Evolutionary conservation across 2,329 filamentous ascomycete species (phyloP).

Genomic region (Nigrograna mackinnonii): DNA sequence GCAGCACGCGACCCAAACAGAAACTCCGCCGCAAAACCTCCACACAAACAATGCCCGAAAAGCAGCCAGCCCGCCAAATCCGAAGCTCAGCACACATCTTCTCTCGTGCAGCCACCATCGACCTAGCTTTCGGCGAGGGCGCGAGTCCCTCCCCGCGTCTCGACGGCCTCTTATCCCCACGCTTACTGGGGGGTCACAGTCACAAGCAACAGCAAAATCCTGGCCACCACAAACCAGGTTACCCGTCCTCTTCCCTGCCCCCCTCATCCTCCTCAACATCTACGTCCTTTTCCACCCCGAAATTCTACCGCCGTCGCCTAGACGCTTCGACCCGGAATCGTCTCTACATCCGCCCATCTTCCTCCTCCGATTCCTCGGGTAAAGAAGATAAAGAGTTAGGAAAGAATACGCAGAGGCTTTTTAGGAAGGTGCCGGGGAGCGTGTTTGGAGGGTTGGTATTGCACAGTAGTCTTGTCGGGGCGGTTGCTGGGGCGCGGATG

Average conservation of each 20-base stretch:
- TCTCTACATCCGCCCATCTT: slow-evolving; percentile 19
- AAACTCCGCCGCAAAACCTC: slow-evolving; percentile 24
- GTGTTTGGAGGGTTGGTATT: slow-evolving; percentile 23
- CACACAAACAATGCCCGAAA: slow-evolving; percentile 11
- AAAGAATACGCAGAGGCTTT: slow-evolving; percentile 19
- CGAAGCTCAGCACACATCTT: slow-evolving; percentile 18
- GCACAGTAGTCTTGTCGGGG: slow-evolving; percentile 21
- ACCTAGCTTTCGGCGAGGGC: slow-evolving; percentile 8
- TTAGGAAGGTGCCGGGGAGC: slow-evolving; percentile 20
- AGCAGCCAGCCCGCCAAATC: slow-evolving; percentile 5
- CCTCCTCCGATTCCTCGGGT: background rate
- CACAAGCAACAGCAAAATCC: too few relatives aligned
- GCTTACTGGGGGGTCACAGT: too few relatives aligned
- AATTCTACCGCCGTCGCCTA: slow-evolving; percentile 23
- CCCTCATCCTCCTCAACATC: background rate
- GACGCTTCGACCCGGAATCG: slow-evolving; percentile 27
- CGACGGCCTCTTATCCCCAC: too few relatives aligned
- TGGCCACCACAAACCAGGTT: too few relatives aligned
- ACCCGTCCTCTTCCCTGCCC: background rate
- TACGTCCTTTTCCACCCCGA: slow-evolving; percentile 2
- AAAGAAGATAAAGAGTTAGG: slow-evolving; percentile 13
- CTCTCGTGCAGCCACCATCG: slow-evolving; percentile 18
- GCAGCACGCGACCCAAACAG: background rate
- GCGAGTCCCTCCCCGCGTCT: slow-evolving; percentile 7
- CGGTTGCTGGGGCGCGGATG: slow-evolving; percentile 17